Percentiles rank a stretch among this genome's conserved stretches.
These are phyloP conservation scores for Solanum etuberosum DNA, from an alignment of 257 asterid species.

Conservation along the genomic window DNA sequence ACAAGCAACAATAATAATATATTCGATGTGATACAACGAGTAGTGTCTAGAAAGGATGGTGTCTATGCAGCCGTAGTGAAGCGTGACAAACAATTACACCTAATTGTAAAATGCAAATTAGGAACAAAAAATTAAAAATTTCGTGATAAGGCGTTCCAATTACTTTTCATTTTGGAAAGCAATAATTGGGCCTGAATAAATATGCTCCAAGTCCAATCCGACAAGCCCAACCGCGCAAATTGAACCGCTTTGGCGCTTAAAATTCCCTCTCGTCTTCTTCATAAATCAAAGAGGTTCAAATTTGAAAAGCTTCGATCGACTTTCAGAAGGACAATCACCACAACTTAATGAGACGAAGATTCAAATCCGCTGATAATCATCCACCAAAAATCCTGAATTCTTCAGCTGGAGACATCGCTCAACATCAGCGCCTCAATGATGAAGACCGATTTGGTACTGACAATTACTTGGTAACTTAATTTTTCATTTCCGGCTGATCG, in stretches of 20 bases:
- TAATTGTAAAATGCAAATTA: not conserved
- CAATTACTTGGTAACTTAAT: not conserved
- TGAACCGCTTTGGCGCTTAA: slow-evolving; percentile 8
- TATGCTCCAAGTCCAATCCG: not conserved
- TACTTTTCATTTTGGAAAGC: not conserved
- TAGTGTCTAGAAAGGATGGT: no score
- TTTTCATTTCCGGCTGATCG: not conserved
- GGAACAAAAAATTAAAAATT: not conserved
- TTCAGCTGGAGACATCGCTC: slow-evolving; percentile 1
- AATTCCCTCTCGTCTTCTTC: not conserved
- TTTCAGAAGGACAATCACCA: not conserved
- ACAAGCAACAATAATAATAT: no score
- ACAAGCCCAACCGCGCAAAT: not conserved
- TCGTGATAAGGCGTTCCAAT: not conserved
- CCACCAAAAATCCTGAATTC: slow-evolving; percentile 4
- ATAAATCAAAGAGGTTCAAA: not conserved
- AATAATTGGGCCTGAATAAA: not conserved
- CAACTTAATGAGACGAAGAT: slow-evolving; percentile 17
- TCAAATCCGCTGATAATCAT: slow-evolving; percentile 13
- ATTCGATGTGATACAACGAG: no score
- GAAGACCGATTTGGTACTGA: slow-evolving; percentile 19
- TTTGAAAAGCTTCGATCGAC: not conserved
- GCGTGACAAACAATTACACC: not conserved
- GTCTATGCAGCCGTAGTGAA: no score
- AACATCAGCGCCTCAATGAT: slow-evolving; percentile 17